Percentiles rank a stretch among this genome's conserved stretches.
phyloP scores from a whole-genome alignment of 257 asterid species.

The Primulina eburnea region DNA sequence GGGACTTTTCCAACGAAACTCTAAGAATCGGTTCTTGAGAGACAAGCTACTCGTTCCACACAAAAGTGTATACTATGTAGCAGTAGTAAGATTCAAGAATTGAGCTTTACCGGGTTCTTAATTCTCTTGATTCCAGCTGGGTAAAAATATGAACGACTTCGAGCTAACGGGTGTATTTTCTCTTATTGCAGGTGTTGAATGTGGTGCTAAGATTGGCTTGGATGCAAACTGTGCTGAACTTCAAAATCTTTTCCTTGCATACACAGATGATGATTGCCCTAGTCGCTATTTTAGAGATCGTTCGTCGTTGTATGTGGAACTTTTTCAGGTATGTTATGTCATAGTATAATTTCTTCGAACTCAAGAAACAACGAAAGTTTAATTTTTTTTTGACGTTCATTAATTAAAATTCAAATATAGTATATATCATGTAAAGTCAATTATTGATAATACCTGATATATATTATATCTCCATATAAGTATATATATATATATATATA shows the following conservation, averaged over 20 bases:
- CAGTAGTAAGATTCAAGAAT: conserved; percentile 45
- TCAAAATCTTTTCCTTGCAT: conserved; percentile 38
- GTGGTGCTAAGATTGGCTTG: conserved; percentile 59
- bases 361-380: no score
- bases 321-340: conserved; percentile 46
- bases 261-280: conserved; percentile 38
- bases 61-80: conserved; percentile 45
- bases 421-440: no score
- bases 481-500: no score
- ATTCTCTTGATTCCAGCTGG: not conserved
- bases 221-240: conserved; percentile 59
- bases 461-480: no score
- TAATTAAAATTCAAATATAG: no score
- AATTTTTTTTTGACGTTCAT: no score
- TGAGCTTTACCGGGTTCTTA: not conserved
- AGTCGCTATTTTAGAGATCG: conserved; percentile 55
- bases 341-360: no score
- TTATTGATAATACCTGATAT: no score
- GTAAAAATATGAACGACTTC: no score
- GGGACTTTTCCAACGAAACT: conserved; percentile 52
- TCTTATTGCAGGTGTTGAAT: conserved; percentile 39
- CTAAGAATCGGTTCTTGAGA: conserved; percentile 55
- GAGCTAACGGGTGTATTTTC: not conserved
- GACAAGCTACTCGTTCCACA: conserved; percentile 58
- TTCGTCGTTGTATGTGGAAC: conserved; percentile 72